These are phyloP conservation scores for Astrothelium subdiscretum DNA, from an alignment of 495 filamentous ascomycete species.

Conservation along the genomic window DNA sequence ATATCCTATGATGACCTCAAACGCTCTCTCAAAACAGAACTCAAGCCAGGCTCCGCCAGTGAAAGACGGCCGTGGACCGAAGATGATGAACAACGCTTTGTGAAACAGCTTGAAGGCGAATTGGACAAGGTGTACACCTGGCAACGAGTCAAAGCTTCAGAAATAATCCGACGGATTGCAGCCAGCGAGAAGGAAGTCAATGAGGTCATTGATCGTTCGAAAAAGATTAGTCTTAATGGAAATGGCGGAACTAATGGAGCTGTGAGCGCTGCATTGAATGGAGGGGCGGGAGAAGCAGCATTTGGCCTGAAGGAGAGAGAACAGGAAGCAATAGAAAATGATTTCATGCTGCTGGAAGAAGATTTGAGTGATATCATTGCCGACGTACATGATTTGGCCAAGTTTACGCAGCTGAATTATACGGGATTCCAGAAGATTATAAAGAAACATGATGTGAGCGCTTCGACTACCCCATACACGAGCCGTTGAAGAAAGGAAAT, in stretches of 20 bases:
- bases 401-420: slow-evolving; percentile 97
- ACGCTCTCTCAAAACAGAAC: slow-evolving; percentile 64
- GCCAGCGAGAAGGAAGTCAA: slow-evolving; percentile 78
- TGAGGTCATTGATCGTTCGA: slow-evolving; percentile 66
- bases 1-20: slow-evolving; percentile 96
- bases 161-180: slow-evolving; percentile 82
- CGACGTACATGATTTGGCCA: slow-evolving; percentile 95
- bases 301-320: slow-evolving; percentile 21
- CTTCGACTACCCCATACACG: background rate
- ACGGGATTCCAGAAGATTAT: slow-evolving; percentile 99
- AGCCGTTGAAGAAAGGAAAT: background rate
- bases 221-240: slow-evolving; percentile 34
- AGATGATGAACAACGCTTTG: slow-evolving; percentile 83
- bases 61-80: slow-evolving; percentile 68
- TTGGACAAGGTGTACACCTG: slow-evolving; percentile 95
- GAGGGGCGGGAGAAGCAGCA: slow-evolving; percentile 12
- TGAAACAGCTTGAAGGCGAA: slow-evolving; percentile 74
- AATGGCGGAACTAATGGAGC: slow-evolving; percentile 57
- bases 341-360: slow-evolving; percentile 88
- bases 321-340: slow-evolving; percentile 67
- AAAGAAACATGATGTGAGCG: slow-evolving; percentile 94
- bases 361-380: slow-evolving; percentile 96
- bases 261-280: slow-evolving; percentile 59
- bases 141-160: slow-evolving; percentile 88
- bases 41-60: slow-evolving; percentile 43